phyloP scores from a whole-genome alignment of 129 eudicot genomes.

The Centrapalus pauciflorus region DNA sequence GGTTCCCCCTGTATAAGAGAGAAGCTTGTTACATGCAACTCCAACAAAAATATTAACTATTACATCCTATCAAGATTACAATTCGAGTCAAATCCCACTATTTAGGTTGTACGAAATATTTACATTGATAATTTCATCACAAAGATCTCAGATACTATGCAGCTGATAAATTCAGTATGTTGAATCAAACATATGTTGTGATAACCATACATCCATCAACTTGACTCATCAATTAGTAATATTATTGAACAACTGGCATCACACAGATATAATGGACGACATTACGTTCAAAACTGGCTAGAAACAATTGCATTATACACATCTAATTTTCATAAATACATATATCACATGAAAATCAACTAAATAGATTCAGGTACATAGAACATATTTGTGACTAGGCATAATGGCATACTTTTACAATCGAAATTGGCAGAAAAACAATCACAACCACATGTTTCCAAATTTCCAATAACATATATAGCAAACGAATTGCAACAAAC shows the following conservation, averaged over 20 bases:
- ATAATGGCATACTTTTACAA: too few species aligned
- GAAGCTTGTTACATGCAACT: not conserved
- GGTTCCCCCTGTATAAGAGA: slow-evolving; percentile 23
- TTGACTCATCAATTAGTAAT: too few species aligned
- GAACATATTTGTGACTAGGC: too few species aligned
- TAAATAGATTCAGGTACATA: not conserved
- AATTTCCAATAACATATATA: too few species aligned
- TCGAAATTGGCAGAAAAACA: too few species aligned
- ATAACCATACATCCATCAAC: too few species aligned
- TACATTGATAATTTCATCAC: not conserved
- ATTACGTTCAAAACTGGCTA: not conserved
- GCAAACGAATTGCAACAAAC: too few species aligned
- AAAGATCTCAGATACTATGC: not conserved
- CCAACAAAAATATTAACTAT: not conserved
- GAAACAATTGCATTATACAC: not conserved
- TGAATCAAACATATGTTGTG: too few species aligned
- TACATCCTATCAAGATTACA: not conserved
- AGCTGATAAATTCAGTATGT: not conserved
- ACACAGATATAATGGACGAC: not conserved
- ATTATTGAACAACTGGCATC: too few species aligned
- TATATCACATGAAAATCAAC: not conserved
- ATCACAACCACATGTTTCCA: too few species aligned
- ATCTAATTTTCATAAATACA: not conserved
- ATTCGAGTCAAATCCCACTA: not conserved
- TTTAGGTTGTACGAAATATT: not conserved